phyloP scores from a whole-genome alignment of 768 basidiomycete genomes.

The Leucocoprinus birnbaumii region DNA sequence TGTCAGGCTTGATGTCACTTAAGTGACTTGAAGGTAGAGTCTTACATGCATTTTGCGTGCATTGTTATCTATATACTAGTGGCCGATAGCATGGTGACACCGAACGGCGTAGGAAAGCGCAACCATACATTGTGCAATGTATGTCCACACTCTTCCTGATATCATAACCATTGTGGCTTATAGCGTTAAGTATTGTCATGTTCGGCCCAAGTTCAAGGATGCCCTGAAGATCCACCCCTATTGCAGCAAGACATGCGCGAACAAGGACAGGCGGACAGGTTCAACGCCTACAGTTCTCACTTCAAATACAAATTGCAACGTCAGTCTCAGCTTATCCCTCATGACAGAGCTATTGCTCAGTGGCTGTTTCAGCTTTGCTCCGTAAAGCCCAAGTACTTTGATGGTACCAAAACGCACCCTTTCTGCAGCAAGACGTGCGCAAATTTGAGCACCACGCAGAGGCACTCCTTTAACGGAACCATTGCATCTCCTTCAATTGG shows the following conservation, averaged over 20 bases:
- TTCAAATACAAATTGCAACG: conserved; percentile 17
- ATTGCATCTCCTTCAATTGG: conserved; percentile 15
- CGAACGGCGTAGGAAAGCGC: conserved; percentile 24
- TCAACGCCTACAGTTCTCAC: conserved; percentile 1
- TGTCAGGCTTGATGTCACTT: no score
- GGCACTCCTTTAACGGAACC: conserved; percentile 14
- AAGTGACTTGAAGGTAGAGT: no score
- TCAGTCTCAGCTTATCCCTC: conserved; percentile 4
- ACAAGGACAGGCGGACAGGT: conserved; percentile 30
- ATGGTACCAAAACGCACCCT: conserved; percentile 55
- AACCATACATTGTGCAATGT: conserved; percentile 50
- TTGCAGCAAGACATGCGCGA: conserved; percentile 60
- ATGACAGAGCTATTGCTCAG: neutral
- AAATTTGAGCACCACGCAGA: conserved; percentile 27
- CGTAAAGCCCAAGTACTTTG: conserved; percentile 55
- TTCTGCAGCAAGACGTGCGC: conserved; percentile 67
- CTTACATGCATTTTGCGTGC: conserved; percentile 28
- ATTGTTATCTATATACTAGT: conserved; percentile 24
- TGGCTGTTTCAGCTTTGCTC: conserved; percentile 49
- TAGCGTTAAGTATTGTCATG: conserved; percentile 49
- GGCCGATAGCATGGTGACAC: conserved; percentile 19
- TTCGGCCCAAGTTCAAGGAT: conserved; percentile 54
- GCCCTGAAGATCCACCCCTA: conserved; percentile 54
- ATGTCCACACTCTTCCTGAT: conserved; percentile 17
- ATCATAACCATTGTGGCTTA: neutral